Evolutionary conservation across 257 asterid genomes (phyloP).

Genomic region (Plantago elongata): DNA sequence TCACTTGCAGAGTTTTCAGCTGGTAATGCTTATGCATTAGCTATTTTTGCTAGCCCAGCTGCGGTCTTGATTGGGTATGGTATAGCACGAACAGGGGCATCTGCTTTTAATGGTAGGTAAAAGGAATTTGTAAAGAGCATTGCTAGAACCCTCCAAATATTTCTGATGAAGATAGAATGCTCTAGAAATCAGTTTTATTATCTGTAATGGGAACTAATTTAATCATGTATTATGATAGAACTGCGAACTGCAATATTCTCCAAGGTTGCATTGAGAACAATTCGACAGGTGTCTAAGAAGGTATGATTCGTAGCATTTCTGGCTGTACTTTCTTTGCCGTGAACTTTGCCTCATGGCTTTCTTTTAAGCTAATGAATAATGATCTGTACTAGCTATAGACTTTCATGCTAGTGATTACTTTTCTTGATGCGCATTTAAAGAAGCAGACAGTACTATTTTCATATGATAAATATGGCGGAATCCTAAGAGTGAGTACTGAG

Average conservation of each 20-base stretch:
- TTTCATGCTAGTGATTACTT: background rate
- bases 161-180: conserved; percentile 5
- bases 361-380: conserved; percentile 13
- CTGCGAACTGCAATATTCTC: conserved; percentile 92
- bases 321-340: background rate
- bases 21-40: conserved; percentile 70
- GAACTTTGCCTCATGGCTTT: conserved; percentile 1
- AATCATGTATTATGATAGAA: conserved; percentile 41
- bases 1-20: conserved; percentile 73
- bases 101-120: conserved; percentile 87
- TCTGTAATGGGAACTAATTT: conserved; percentile 18
- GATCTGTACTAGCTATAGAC: conserved; percentile 5
- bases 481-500: no score
- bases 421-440: background rate
- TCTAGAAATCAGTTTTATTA: background rate
- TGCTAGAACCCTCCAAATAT: background rate
- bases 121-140: conserved; percentile 7
- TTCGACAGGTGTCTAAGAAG: conserved; percentile 88
- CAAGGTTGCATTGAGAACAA: conserved; percentile 90
- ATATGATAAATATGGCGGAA: background rate
- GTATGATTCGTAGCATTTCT: conserved; percentile 31
- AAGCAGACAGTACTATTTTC: background rate
- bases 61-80: conserved; percentile 93
- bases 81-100: conserved; percentile 79
- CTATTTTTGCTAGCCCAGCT: conserved; percentile 83